Evolutionary conservation across 495 filamentous ascomycete genomes (phyloP), one percentile per base, ranked within the genome.

Genomic region (Daldinia vernicosa): DNA sequence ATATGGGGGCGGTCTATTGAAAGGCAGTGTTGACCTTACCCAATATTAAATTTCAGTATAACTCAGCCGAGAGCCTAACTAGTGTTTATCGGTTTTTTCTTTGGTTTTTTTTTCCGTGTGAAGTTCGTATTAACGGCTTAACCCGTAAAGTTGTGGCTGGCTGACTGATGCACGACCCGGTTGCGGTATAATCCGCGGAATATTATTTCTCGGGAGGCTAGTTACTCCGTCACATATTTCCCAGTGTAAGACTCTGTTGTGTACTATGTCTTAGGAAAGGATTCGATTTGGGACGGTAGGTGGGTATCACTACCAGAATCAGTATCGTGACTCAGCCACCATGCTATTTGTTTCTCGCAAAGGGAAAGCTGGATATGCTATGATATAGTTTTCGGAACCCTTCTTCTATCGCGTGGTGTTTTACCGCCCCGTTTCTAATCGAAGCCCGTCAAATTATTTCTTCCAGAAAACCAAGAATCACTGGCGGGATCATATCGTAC

Each of bases 211-310:
- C 32, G 70, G 64, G 55, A 40, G 1, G 60, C 24, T 30, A 72
- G 70, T 72, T 68, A 72, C 65, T 72, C 70, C 70, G 70, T 54
- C 17, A 17, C 37, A 17, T 33, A 26, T 66, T 54, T 22, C 4
- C 37, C 22, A 28, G 12, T 54, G 50, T 66, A 58, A 63, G 57
- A 33, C n/a, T 7, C 19, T 8, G 2, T 33, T 32, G 54, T 6
- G 26, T 40, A 30, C 22, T 5, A 47, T 47, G 43, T 47, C 43
- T 47, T 5, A 47, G 7, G 0, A 47, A 47, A 47, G 7, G 19
- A 24, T 47, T 22, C 9, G 9, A 22, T 11, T 14, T 24, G 3
- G 17, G 22, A 47, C 17, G 3, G 3, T 47, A 24, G 9, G 43
- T 47, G 14, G 19, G 27, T 19, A 69, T 55, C 57, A 43, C 45